Conservation (phyloP, 1,284 basidiomycete genomes). For the Fomitiporia mediterranea region DNA sequence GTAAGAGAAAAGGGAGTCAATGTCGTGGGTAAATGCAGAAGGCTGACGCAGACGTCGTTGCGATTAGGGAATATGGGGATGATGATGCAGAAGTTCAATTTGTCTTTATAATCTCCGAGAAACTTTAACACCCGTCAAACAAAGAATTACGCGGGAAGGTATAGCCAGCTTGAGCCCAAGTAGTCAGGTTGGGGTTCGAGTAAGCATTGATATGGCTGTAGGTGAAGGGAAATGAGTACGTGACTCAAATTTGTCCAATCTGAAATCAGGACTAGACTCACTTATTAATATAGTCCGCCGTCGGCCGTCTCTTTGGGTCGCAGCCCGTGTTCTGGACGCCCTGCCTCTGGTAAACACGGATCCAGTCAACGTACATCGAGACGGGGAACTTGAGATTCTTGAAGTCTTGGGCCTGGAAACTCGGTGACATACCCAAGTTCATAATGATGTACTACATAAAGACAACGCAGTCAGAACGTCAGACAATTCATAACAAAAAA, state of each 20-base stretch:
- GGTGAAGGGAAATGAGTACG: slow-evolving; percentile 6
- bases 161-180: slow-evolving; percentile 65
- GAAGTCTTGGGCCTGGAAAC: slow-evolving; percentile 40
- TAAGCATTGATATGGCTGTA: slow-evolving; percentile 64
- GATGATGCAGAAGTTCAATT: neutral
- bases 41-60: neutral
- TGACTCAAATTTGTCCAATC: slow-evolving; percentile 1
- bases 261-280: slow-evolving; percentile 27
- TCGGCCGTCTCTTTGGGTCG: slow-evolving; percentile 36
- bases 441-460: slow-evolving; percentile 38
- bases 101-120: neutral
- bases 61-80: neutral
- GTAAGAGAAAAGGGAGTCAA: neutral
- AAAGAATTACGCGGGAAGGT: slow-evolving; percentile 64
- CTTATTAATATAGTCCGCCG: slow-evolving; percentile 51
- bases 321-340: slow-evolving; percentile 36
- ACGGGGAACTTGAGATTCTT: slow-evolving; percentile 35
- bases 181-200: slow-evolving; percentile 68
- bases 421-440: slow-evolving; percentile 38
- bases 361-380: slow-evolving; percentile 39
- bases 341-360: slow-evolving; percentile 40
- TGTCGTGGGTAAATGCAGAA: too few species aligned
- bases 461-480: slow-evolving; percentile 4
- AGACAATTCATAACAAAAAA: neutral
- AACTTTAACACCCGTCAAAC: slow-evolving; percentile 47